phyloP scores from a whole-genome alignment of 768 basidiomycete genomes.

The Tylopilus plumbeoviolaceoides region DNA sequence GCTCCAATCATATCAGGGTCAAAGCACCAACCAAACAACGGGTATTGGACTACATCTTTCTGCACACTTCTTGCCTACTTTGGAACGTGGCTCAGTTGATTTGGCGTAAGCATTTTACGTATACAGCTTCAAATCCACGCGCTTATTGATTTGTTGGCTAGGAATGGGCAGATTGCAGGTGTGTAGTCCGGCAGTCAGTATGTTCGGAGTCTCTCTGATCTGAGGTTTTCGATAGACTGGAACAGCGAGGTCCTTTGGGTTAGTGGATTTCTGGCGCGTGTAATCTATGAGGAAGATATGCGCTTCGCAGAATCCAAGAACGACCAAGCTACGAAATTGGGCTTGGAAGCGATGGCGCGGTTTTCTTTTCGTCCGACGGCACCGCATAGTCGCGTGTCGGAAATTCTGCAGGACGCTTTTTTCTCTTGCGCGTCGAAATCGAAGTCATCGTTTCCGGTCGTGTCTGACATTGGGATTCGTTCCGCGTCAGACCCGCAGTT shows the following conservation, averaged over 20 bases:
- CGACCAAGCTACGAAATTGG: constrained; percentile 22
- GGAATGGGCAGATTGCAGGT: too few species aligned
- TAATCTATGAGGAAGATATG: too few species aligned
- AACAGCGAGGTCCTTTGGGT: too few species aligned
- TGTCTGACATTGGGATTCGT: constrained; percentile 7
- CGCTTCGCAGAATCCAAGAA: too few species aligned
- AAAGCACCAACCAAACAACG: constrained; percentile 88
- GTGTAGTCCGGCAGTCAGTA: too few species aligned
- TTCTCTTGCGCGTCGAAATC: constrained; percentile 1
- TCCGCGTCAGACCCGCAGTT: constrained; percentile 1
- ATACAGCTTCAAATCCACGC: too few species aligned
- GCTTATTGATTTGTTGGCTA: too few species aligned
- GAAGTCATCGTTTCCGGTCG: constrained; percentile 13
- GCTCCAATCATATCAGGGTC: constrained; percentile 48
- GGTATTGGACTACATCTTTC: constrained; percentile 64
- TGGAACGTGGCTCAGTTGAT: constrained; percentile 90
- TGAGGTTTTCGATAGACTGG: too few species aligned
- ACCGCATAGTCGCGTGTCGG: constrained; percentile 28
- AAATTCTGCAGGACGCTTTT: constrained; percentile 13
- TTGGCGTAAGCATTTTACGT: constrained; percentile 59
- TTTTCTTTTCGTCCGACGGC: constrained; percentile 54
- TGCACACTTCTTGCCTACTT: constrained; percentile 89
- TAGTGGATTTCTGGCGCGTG: too few species aligned
- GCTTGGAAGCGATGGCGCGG: constrained; percentile 75
- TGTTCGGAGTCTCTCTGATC: too few species aligned